Evolutionary conservation across 208 protist genomes (phyloP), one percentile per base, ranked within the genome.

Genomic region (Acanthamoeba rhysodes): DNA sequence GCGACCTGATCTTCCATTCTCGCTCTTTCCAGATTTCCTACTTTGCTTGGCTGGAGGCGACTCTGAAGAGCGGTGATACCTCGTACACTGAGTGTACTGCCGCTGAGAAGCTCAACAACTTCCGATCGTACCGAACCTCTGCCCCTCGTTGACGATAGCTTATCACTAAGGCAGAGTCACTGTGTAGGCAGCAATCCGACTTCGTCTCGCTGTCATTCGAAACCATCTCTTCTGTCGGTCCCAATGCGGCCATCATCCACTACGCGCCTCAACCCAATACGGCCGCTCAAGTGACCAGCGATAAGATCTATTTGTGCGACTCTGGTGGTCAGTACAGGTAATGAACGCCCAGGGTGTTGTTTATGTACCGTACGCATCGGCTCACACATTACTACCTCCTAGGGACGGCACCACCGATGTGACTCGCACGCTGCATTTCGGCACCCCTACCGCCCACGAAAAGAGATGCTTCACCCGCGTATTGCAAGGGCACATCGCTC

Each of bases 161-260:
- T 4, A 37, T 48, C 37, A 22, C 37, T 59, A 59, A 59, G 18
- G 5, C 53, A 34, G 24, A 20, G 66, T 27, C 84, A 3, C 5
- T 7, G 7, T 18, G 32, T 57, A 93, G 87, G 9, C 32, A 96
- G 68, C 95, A 97, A 68, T 29, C 68, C 6, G 94, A 98, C 95
- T 99, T 98, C 96, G 97, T 99, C 70, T 97, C 98, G 96, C 97
- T 99, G 0, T 98, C 97, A 82, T 99, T 99, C 92, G 85, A 85
- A 14, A 99, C 98, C 20, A 99, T 99, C 92, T 98, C 98, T 41
- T 96, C 97, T 0, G 97, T 97, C 0, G 99, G 98, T 4, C 70
- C 98, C 16, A 99, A 99, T 95, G 99, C 97, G 12, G 98, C 99
- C 0, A 98, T 99, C 96, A 99, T 99, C 88, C 99, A 99, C 96